Evolutionary conservation across 345 rosid genomes (phyloP).

Genomic region (Salix viminalis): DNA sequence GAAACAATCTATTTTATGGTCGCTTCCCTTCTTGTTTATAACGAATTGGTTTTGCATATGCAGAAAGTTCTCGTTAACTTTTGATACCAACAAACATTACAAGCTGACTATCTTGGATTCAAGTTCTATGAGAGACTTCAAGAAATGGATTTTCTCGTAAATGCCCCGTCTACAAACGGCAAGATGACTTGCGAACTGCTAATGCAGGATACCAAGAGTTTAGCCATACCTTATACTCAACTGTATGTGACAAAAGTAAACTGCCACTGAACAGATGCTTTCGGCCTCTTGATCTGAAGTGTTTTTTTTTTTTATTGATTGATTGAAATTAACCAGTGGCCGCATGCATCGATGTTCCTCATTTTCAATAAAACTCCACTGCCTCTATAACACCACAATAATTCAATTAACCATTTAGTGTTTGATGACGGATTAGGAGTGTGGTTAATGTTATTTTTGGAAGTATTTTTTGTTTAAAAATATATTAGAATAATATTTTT

Average conservation of each 20-base stretch:
- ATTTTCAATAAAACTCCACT: background rate
- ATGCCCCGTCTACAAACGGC: no score
- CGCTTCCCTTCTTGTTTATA: background rate
- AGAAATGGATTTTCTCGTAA: no score
- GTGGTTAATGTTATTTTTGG: no score
- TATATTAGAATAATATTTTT: no score
- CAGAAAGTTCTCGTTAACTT: background rate
- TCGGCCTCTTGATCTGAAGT: background rate
- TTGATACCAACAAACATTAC: no score
- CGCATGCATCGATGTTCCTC: background rate
- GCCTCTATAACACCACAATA: no score
- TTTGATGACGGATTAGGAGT: rapidly evolving
- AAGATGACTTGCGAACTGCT: background rate
- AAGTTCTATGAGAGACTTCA: background rate
- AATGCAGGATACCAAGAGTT: background rate
- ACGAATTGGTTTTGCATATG: conserved; percentile 1
- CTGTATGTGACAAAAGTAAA: background rate
- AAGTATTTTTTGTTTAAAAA: no score
- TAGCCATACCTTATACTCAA: background rate
- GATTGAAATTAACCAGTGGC: background rate
- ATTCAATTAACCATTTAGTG: no score
- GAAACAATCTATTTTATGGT: background rate
- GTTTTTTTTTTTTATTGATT: no score
- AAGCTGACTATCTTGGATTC: no score
- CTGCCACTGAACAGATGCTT: background rate